These are phyloP conservation scores for Mycena galopus DNA, from an alignment of 768 basidiomycete species.

Conservation along the genomic window DNA sequence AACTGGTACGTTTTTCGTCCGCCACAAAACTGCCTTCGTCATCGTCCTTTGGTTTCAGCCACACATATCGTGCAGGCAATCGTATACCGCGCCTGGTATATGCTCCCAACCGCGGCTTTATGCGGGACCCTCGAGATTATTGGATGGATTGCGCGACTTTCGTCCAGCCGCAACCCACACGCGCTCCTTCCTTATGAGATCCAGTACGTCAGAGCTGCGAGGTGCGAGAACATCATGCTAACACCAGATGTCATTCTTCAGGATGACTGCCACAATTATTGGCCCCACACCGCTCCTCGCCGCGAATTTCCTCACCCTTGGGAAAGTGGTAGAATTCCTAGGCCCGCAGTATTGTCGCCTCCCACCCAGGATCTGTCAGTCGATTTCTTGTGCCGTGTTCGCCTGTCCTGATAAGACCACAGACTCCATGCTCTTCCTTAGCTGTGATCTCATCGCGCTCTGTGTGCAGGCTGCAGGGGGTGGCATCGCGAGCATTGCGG, in stretches of 20 bases:
- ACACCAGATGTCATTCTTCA: background rate
- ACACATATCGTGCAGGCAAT: background rate
- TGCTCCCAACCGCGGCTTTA: background rate
- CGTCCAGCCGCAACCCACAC: background rate
- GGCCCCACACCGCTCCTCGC: background rate
- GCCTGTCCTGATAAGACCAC: constrained; percentile 38
- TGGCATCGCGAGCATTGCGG: background rate
- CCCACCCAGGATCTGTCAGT: constrained; percentile 49
- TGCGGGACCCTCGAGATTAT: background rate
- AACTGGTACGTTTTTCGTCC: background rate
- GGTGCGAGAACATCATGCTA: too few species aligned
- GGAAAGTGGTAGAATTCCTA: constrained; percentile 49
- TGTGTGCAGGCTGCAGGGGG: background rate
- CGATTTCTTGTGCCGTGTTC: constrained; percentile 38
- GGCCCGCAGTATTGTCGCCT: constrained; percentile 53
- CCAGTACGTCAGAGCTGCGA: background rate
- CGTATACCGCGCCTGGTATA: background rate
- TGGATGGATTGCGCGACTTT: background rate
- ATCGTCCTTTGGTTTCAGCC: background rate
- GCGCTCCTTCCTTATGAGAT: background rate
- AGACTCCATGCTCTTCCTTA: background rate
- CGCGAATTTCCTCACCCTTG: background rate
- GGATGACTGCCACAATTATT: background rate
- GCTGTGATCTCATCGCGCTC: background rate
- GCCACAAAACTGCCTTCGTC: too few species aligned